A percentile compares a stretch with the other conserved stretches of the same genome.
These are phyloP conservation scores for Mortierella claussenii DNA, from an alignment of 192 early-diverging fungal species.

Conservation along the genomic window DNA sequence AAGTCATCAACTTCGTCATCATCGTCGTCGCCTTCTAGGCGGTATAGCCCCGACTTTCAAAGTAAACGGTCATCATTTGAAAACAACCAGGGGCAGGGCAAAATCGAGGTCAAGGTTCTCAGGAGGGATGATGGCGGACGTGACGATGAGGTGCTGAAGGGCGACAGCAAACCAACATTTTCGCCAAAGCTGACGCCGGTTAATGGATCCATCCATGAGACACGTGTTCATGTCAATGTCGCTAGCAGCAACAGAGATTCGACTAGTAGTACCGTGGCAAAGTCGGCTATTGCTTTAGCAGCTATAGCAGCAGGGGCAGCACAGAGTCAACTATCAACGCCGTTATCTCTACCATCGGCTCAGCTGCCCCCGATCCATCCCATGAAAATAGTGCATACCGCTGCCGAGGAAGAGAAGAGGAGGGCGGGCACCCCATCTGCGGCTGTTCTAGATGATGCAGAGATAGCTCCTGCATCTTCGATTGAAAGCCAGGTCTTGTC, in stretches of 20 bases:
- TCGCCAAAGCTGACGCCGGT: no score
- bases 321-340: background rate
- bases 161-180: slow-evolving; percentile 9
- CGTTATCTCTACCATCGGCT: background rate
- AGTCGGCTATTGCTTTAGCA: no score
- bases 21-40: slow-evolving; percentile 1
- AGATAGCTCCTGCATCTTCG: background rate
- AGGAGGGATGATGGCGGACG: slow-evolving; percentile 18
- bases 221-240: background rate
- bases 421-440: background rate
- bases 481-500: slow-evolving; percentile 45
- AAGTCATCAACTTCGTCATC: no score
- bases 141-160: slow-evolving; percentile 4
- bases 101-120: background rate
- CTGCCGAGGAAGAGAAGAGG: background rate
- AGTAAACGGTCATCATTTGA: background rate
- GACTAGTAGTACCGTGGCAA: no score
- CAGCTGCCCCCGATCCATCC: slow-evolving; percentile 22
- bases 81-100: slow-evolving; percentile 1
- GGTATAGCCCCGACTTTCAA: slow-evolving; percentile 8
- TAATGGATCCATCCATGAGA: slow-evolving; percentile 24
- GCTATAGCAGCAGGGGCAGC: no score
- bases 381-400: background rate
- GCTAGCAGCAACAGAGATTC: background rate
- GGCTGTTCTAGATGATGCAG: background rate